Conservation (phyloP, 495 filamentous ascomycete genomes). For the Neurospora africana region DNA sequence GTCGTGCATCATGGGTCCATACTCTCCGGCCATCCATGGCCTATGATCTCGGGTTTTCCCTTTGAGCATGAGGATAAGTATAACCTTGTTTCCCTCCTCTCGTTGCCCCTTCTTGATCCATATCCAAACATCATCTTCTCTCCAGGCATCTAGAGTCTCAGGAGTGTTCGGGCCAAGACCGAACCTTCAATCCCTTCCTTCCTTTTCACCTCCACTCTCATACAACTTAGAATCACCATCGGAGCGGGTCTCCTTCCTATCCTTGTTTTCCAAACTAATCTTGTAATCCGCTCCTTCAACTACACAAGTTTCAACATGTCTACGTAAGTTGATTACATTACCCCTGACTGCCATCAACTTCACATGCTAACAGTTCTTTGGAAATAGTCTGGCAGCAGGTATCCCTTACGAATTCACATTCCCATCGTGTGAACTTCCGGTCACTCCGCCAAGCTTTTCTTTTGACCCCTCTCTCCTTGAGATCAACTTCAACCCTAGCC, state of each 20-base stretch:
- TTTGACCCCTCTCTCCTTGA: slow-evolving; percentile 45
- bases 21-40: slow-evolving; percentile 25
- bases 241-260: slow-evolving; percentile 34
- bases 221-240: slow-evolving; percentile 8
- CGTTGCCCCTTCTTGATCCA: slow-evolving; percentile 19
- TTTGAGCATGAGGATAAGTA: slow-evolving; percentile 26
- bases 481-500: slow-evolving; percentile 36
- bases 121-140: slow-evolving; percentile 20
- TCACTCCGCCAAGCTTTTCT: slow-evolving; percentile 40
- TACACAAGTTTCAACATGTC: slow-evolving; percentile 35
- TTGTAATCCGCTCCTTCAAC: slow-evolving; percentile 20
- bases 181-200: slow-evolving; percentile 9
- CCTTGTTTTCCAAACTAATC: slow-evolving; percentile 20
- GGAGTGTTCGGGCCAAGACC: slow-evolving; percentile 17
- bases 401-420: slow-evolving; percentile 44
- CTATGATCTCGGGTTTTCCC: slow-evolving; percentile 20
- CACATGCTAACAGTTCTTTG: slow-evolving; percentile 15
- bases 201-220: slow-evolving; percentile 13
- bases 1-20: slow-evolving; percentile 24
- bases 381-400: slow-evolving; percentile 37
- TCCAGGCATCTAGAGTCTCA: slow-evolving; percentile 14
- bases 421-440: slow-evolving; percentile 32
- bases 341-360: neutral
- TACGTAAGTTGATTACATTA: slow-evolving; percentile 28
- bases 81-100: slow-evolving; percentile 24